phyloP scores from a whole-genome alignment of 1,284 basidiomycete species.

The Mycosarcoma maydis region DNA sequence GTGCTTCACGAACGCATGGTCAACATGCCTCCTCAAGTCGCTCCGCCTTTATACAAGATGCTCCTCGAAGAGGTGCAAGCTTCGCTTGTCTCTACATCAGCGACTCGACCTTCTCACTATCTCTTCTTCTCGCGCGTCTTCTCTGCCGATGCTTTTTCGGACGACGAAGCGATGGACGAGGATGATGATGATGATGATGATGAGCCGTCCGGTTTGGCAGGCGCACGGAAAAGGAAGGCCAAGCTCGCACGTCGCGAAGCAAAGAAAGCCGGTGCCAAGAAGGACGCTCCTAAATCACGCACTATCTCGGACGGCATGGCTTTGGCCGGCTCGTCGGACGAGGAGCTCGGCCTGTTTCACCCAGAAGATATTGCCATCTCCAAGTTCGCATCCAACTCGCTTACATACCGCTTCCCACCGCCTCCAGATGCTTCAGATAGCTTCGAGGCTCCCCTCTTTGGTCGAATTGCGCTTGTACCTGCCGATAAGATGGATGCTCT shows the following conservation, averaged over 20 bases:
- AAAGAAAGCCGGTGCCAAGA: conserved; percentile 46
- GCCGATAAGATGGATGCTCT: conserved; percentile 41
- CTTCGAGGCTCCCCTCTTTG: conserved; percentile 62
- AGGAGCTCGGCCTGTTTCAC: conserved; percentile 61
- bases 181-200: conserved; percentile 57
- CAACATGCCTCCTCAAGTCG: conserved; percentile 61
- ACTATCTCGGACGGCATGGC: conserved; percentile 39
- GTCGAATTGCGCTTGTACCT: conserved; percentile 55
- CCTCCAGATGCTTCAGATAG: conserved; percentile 58
- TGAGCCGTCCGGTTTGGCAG: conserved; percentile 52
- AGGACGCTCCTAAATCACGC: conserved; percentile 33
- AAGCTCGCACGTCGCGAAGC: conserved; percentile 42
- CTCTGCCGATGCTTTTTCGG: conserved; percentile 57
- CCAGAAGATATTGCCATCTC: conserved; percentile 61
- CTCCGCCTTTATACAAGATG: conserved; percentile 64
- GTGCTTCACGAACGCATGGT: conserved; percentile 65
- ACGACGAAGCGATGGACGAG: conserved; percentile 59
- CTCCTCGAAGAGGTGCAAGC: conserved; percentile 52
- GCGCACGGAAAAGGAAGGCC: conserved; percentile 52
- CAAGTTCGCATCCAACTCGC: conserved; percentile 48
- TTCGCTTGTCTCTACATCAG: conserved; percentile 14
- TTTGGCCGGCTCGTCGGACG: conserved; percentile 19
- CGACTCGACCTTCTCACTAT: conserved; percentile 41
- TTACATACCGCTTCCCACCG: conserved; percentile 63
- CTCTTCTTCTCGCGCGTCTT: conserved; percentile 65